These are phyloP conservation scores for Saccharomyces pastorianus DNA, from an alignment of 1,139 yeast species.

Conservation along the genomic window DNA sequence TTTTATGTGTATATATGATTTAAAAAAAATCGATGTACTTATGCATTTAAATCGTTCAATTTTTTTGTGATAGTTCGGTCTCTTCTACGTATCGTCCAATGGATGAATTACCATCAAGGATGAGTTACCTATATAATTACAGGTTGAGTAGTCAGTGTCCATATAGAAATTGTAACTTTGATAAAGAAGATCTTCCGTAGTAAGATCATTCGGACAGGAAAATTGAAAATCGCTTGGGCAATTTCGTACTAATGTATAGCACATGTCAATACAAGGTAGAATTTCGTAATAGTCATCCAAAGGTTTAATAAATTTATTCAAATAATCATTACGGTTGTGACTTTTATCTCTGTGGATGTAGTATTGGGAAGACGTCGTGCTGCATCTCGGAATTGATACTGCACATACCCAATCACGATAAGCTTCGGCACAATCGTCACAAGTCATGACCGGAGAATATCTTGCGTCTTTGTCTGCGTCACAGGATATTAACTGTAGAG, in stretches of 20 bases:
- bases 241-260: constrained; percentile 68
- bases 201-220: constrained; percentile 48
- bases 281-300: constrained; percentile 61
- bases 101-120: constrained; percentile 7
- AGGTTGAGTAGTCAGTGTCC: constrained; percentile 32
- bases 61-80: background rate
- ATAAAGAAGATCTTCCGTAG: constrained; percentile 32
- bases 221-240: constrained; percentile 78
- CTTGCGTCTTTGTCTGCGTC: constrained; percentile 60
- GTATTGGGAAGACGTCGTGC: constrained; percentile 41
- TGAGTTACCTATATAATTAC: constrained; percentile 43
- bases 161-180: constrained; percentile 46
- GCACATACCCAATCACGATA: constrained; percentile 89
- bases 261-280: constrained; percentile 76
- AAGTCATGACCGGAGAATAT: constrained; percentile 66
- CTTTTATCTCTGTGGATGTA: constrained; percentile 42
- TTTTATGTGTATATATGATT: background rate
- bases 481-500: constrained; percentile 72
- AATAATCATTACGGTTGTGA: constrained; percentile 54
- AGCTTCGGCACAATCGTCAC: constrained; percentile 62
- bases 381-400: constrained; percentile 83
- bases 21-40: background rate
- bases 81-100: background rate
- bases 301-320: constrained; percentile 54
- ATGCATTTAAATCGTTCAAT: background rate